Conservation (phyloP, 108 stramenopile species). For the Parietichytrium sp. region DNA sequence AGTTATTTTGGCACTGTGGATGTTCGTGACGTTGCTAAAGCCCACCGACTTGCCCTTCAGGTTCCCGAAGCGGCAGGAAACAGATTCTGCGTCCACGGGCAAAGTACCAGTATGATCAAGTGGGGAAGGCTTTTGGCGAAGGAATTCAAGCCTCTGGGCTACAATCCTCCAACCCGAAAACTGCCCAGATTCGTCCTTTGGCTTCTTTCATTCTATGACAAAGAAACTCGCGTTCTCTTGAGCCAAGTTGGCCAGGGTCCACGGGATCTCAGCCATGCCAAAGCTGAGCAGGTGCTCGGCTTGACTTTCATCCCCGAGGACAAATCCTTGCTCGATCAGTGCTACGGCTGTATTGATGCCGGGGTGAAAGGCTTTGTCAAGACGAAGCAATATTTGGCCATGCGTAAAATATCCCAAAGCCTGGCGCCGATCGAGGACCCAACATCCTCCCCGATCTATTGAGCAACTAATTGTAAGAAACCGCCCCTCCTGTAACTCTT, state of each 20-base stretch:
- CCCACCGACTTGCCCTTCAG: neutral
- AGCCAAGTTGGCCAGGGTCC: neutral
- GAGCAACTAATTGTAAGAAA: too few relatives aligned
- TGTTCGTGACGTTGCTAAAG: conserved; percentile 39
- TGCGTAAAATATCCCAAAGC: too few relatives aligned
- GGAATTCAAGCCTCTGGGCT: neutral
- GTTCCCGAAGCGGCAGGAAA: conserved; percentile 27
- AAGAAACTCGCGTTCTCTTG: neutral
- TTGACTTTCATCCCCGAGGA: neutral
- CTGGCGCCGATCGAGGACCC: too few relatives aligned
- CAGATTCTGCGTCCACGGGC: neutral
- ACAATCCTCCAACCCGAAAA: neutral
- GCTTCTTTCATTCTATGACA: neutral
- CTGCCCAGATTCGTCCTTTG: neutral
- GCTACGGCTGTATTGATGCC: neutral
- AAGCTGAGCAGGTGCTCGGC: neutral
- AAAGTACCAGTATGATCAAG: neutral
- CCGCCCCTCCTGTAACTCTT: too few relatives aligned
- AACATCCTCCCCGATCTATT: too few relatives aligned
- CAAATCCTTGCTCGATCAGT: neutral
- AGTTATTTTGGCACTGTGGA: neutral
- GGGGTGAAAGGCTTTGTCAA: conserved; percentile 1
- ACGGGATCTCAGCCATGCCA: neutral
- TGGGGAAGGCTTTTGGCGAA: neutral
- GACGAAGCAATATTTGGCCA: too few relatives aligned